A percentile compares a stretch with the other conserved stretches of the same genome.
Conservation (phyloP, 2,329 filamentous ascomycete species). For the Emergomyces pasteurianus region DNA sequence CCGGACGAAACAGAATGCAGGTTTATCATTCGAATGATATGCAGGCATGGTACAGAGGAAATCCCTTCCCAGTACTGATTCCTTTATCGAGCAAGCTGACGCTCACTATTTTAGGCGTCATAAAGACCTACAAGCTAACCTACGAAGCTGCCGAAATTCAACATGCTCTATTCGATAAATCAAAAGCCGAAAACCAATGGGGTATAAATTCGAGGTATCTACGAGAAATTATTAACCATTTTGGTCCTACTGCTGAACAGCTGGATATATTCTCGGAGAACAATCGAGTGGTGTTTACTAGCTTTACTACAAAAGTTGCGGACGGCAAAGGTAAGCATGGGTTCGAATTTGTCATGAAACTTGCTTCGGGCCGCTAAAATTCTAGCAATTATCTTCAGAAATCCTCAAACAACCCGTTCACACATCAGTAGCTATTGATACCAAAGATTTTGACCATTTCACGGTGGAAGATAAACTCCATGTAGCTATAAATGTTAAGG, state of each 20-base stretch:
- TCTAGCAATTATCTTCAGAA: conserved; percentile 29
- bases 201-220: conserved; percentile 45
- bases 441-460: conserved; percentile 50
- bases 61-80: not conserved
- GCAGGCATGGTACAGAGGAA: conserved; percentile 41
- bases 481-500: conserved; percentile 51
- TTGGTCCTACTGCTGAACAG: conserved; percentile 52
- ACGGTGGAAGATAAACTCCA: conserved; percentile 47
- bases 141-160: conserved; percentile 52
- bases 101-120: conserved; percentile 36
- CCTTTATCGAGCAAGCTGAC: not conserved
- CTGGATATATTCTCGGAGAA: conserved; percentile 50
- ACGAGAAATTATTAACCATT: conserved; percentile 52
- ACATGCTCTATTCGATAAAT: conserved; percentile 52
- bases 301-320: conserved; percentile 52
- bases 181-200: conserved; percentile 46
- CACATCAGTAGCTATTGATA: conserved; percentile 51
- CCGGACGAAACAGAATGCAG: conserved; percentile 47
- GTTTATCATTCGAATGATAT: conserved; percentile 50
- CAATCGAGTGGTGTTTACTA: conserved; percentile 49
- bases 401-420: conserved; percentile 53
- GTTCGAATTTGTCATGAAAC: not conserved
- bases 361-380: conserved; percentile 7
- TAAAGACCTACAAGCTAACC: conserved; percentile 53
- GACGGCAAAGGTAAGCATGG: conserved; percentile 43